Evolutionary conservation across 1,284 basidiomycete species (phyloP).

Genomic region (Boletus semigastroideus): DNA sequence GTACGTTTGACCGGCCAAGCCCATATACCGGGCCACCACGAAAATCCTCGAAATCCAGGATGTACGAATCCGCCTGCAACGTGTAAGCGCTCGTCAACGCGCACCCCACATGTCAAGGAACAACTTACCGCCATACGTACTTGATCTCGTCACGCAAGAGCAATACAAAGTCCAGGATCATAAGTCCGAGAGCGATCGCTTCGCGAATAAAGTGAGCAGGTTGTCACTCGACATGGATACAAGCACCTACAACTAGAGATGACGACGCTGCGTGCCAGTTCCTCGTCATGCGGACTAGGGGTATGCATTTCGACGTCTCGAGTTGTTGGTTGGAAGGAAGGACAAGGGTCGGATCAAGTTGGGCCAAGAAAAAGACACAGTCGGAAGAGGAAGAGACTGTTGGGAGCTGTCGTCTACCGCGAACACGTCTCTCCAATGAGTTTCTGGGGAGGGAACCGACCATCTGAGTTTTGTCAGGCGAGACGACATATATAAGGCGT

Average conservation of each 20-base stretch:
- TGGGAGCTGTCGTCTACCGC: neutral
- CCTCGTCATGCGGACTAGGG: neutral
- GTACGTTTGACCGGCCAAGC: conserved; percentile 21
- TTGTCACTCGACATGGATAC: neutral
- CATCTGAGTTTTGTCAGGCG: neutral
- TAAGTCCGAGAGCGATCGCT: conserved; percentile 11
- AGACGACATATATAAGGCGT: neutral
- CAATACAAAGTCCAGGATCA: conserved; percentile 18
- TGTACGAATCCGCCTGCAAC: conserved; percentile 9
- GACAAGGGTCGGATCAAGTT: neutral
- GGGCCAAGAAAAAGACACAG: neutral
- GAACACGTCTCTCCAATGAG: neutral
- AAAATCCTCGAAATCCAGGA: conserved; percentile 13
- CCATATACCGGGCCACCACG: conserved; percentile 14
- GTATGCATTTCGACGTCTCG: neutral
- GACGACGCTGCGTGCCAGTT: conserved; percentile 6
- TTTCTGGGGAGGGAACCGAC: too few species aligned
- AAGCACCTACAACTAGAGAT: conserved; percentile 11
- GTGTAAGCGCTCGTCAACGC: neutral
- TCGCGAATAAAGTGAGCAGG: neutral
- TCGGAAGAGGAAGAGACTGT: neutral
- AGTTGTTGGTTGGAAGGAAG: neutral
- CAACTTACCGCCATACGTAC: conserved; percentile 20
- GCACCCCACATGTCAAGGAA: neutral
- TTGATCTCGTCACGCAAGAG: conserved; percentile 18